Percentiles rank a stretch among this genome's conserved stretches.
phyloP scores from a whole-genome alignment of 352 stramenopile species.

The Pythium graminicola region DNA sequence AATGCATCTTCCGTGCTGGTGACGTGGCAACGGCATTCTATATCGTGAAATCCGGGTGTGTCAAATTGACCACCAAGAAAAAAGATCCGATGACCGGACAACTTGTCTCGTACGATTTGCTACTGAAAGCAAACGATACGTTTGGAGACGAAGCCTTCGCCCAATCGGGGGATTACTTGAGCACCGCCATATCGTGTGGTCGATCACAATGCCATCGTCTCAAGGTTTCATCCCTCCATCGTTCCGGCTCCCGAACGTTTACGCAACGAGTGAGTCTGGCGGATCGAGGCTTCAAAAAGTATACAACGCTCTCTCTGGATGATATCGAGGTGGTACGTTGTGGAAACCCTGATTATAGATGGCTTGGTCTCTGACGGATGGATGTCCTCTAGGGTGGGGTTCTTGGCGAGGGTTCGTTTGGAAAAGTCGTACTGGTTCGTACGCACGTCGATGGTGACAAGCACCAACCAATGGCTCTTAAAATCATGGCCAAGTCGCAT shows the following conservation, averaged over 20 bases:
- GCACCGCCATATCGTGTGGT: slow-evolving; percentile 53
- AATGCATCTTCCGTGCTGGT: slow-evolving; percentile 53
- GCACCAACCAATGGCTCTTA: slow-evolving; percentile 79
- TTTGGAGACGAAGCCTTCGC: slow-evolving; percentile 63
- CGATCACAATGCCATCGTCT: slow-evolving; percentile 58
- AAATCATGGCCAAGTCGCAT: slow-evolving; percentile 90
- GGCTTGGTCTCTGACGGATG: background rate
- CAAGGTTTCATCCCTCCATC: slow-evolving; percentile 45
- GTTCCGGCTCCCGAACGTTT: slow-evolving; percentile 49
- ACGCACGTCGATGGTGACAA: slow-evolving; percentile 43
- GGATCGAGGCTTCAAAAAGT: slow-evolving; percentile 39
- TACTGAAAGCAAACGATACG: slow-evolving; percentile 71
- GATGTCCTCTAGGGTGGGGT: slow-evolving; percentile 52
- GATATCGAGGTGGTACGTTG: slow-evolving; percentile 55
- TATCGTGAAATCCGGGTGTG: slow-evolving; percentile 71
- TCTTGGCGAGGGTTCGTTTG: slow-evolving; percentile 94
- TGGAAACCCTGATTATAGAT: background rate
- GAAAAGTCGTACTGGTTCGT: slow-evolving; percentile 92
- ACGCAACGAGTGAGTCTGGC: slow-evolving; percentile 56
- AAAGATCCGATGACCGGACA: slow-evolving; percentile 27
- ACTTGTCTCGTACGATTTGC: slow-evolving; percentile 32
- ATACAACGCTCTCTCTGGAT: slow-evolving; percentile 44
- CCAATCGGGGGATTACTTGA: slow-evolving; percentile 41
- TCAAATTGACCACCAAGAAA: slow-evolving; percentile 58
- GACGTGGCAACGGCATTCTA: slow-evolving; percentile 58